A percentile compares a stretch with the other conserved stretches of the same genome.
These are phyloP conservation scores for Calonectria naviculata DNA, from an alignment of 2,329 filamentous ascomycete species.

Conservation along the genomic window DNA sequence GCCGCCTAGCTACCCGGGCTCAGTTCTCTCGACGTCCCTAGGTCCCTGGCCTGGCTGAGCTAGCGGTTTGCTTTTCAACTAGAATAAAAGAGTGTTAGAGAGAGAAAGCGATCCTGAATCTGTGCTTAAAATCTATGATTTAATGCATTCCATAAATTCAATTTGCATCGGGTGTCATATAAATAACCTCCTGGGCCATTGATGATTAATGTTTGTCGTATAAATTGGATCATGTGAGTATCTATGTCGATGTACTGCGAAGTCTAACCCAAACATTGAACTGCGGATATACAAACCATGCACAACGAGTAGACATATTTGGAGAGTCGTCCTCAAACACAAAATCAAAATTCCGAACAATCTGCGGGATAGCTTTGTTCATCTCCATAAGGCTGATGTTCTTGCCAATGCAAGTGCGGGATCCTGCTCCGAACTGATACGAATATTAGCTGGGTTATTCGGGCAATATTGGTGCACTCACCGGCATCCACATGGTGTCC, in stretches of 20 bases:
- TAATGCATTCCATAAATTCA: too few species aligned
- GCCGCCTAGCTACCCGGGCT: too few species aligned
- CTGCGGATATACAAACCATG: background rate
- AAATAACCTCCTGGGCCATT: too few species aligned
- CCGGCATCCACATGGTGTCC: background rate
- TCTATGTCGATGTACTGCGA: background rate
- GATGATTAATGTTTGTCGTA: too few species aligned
- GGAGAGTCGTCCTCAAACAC: background rate
- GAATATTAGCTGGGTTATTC: background rate
- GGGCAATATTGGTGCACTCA: background rate
- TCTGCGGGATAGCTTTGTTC: constrained; percentile 65
- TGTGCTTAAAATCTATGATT: too few species aligned
- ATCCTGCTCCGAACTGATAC: constrained; percentile 73
- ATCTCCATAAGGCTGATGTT: constrained; percentile 71
- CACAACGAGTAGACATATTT: background rate
- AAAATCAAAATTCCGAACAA: constrained; percentile 19
- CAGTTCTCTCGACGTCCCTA: too few species aligned
- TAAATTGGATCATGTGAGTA: too few species aligned
- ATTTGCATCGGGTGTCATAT: too few species aligned
- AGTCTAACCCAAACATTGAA: background rate
- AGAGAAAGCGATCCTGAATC: too few species aligned
- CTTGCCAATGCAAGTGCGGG: constrained; percentile 76
- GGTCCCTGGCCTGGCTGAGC: too few species aligned
- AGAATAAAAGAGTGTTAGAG: too few species aligned
- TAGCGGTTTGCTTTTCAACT: too few species aligned